Percentiles rank a stretch among this genome's conserved stretches.
Conservation (phyloP, 116 monocot genomes). For the Trichopus zeylanicus region DNA sequence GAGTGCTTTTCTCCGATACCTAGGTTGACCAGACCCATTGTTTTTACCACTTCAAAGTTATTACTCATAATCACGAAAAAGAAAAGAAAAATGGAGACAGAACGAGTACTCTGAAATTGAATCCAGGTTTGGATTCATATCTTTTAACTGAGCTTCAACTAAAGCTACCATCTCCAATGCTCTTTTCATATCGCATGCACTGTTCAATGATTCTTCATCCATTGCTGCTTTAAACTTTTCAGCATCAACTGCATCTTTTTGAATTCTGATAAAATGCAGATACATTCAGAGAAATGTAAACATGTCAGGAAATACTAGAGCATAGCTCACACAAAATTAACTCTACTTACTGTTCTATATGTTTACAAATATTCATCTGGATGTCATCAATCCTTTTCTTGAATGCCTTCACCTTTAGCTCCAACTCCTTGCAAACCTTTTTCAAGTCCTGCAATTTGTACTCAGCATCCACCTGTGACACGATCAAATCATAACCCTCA, state of each 20-base stretch:
- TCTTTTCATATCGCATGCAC: constrained; percentile 67
- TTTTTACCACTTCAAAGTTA: background rate
- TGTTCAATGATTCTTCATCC: constrained; percentile 35
- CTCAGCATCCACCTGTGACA: constrained; percentile 69
- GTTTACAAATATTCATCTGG: constrained; percentile 37
- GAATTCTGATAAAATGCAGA: constrained; percentile 38
- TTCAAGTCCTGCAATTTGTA: constrained; percentile 74
- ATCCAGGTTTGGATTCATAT: constrained; percentile 93
- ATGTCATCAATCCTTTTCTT: constrained; percentile 75
- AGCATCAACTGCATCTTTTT: constrained; percentile 81
- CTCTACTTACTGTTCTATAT: constrained; percentile 81
- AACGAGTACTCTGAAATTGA: constrained; percentile 78
- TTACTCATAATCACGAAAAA: background rate
- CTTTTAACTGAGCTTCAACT: constrained; percentile 89
- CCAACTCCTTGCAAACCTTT: constrained; percentile 72
- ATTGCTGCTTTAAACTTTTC: constrained; percentile 65
- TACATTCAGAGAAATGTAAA: background rate
- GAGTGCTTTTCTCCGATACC: constrained; percentile 60
- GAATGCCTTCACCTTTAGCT: constrained; percentile 70
- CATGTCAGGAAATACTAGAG: background rate
- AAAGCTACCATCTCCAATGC: constrained; percentile 82
- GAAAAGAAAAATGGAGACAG: background rate
- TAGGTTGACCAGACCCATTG: background rate
- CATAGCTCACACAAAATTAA: background rate
- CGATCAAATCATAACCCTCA: background rate